These are phyloP conservation scores for Hydrangea macrophylla DNA, from an alignment of 148 eudicot genomes.

Conservation along the genomic window DNA sequence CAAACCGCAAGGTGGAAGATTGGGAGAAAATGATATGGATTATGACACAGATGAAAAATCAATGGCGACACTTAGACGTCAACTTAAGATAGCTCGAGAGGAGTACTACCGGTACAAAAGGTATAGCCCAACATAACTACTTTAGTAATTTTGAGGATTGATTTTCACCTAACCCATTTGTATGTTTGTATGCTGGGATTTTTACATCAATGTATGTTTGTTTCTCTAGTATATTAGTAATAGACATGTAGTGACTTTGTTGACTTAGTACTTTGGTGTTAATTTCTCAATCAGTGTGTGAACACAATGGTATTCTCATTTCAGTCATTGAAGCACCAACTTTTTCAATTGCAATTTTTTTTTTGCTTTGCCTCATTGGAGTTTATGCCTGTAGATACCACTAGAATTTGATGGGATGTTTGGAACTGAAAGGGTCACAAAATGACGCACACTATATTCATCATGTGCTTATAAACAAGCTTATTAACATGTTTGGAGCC, in stretches of 20 bases:
- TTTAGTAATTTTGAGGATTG: neutral
- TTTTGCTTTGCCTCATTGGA: neutral
- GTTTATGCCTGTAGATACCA: neutral
- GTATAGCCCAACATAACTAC: slow-evolving; percentile 26
- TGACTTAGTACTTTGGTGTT: neutral
- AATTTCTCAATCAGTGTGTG: neutral
- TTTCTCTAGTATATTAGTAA: neutral
- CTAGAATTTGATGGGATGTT: too few species aligned
- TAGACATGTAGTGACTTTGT: neutral
- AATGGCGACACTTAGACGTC: slow-evolving; percentile 86
- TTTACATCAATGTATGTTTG: neutral
- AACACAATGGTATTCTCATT: neutral
- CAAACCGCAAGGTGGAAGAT: slow-evolving; percentile 92
- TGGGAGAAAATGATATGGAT: slow-evolving; percentile 97
- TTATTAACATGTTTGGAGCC: neutral
- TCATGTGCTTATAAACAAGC: neutral
- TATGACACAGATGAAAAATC: slow-evolving; percentile 90
- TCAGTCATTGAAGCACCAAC: neutral
- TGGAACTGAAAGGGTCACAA: neutral
- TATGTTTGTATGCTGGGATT: neutral
- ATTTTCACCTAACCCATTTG: slow-evolving; percentile 5
- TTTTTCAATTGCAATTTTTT: slow-evolving; percentile 1
- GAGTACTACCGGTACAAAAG: slow-evolving; percentile 79
- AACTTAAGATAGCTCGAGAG: slow-evolving; percentile 70
- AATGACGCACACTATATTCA: neutral